Evolutionary conservation across 2,329 filamentous ascomycete genomes (phyloP).

Genomic region (Talaromyces sp.): DNA sequence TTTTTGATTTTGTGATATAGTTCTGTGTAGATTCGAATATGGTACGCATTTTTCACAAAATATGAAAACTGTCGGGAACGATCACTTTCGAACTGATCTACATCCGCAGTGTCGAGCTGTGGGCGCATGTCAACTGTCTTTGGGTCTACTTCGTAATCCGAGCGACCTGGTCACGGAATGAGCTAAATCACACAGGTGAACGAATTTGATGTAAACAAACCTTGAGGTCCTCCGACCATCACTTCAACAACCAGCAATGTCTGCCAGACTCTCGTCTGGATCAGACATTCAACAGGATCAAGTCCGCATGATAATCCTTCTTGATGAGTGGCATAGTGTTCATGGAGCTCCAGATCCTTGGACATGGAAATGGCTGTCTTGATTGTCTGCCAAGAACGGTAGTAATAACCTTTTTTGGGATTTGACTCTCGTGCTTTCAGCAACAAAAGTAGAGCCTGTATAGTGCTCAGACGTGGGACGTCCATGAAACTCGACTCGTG

Average conservation of each 20-base stretch:
- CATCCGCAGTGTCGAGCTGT: slow-evolving; percentile 59
- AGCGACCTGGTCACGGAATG: slow-evolving; percentile 57
- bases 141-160: slow-evolving; percentile 70
- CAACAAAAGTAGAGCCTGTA: slow-evolving; percentile 82
- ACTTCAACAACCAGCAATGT: slow-evolving; percentile 79
- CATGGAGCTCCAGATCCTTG: slow-evolving; percentile 83
- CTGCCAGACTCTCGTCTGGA: slow-evolving; percentile 88
- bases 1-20: slow-evolving; percentile 70
- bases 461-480: slow-evolving; percentile 80
- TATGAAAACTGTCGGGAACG: slow-evolving; percentile 82
- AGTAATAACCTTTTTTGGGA: slow-evolving; percentile 92
- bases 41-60: slow-evolving; percentile 71
- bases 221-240: slow-evolving; percentile 92
- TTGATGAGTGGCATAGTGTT: slow-evolving; percentile 76
- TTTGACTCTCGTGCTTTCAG: slow-evolving; percentile 89
- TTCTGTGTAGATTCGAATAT: slow-evolving; percentile 72
- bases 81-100: slow-evolving; percentile 71
- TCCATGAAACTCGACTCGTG: slow-evolving; percentile 94
- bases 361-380: slow-evolving; percentile 91
- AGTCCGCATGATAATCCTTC: slow-evolving; percentile 67
- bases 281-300: slow-evolving; percentile 68
- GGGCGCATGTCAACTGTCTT: slow-evolving; percentile 73
- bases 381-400: slow-evolving; percentile 93
- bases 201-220: slow-evolving; percentile 45
- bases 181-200: slow-evolving; percentile 12